These are phyloP conservation scores for Penicillium frequentans DNA, from an alignment of 2,329 filamentous ascomycete species.

Conservation along the genomic window DNA sequence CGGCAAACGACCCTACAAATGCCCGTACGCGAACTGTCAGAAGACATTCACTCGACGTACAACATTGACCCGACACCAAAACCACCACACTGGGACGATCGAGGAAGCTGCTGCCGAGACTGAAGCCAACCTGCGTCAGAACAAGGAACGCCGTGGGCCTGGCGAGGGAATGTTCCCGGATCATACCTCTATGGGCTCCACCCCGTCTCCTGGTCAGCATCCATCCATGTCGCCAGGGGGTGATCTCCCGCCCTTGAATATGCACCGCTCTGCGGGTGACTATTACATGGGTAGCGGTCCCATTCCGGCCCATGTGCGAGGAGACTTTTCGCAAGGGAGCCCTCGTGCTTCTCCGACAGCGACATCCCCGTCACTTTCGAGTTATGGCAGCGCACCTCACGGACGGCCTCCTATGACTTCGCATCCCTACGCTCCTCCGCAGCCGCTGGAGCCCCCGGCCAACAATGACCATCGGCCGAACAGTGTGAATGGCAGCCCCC, in stretches of 20 bases:
- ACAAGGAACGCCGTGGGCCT: slow-evolving; percentile 39
- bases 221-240: slow-evolving; percentile 77
- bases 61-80: slow-evolving; percentile 91
- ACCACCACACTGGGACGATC: slow-evolving; percentile 91
- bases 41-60: slow-evolving; percentile 97
- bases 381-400: slow-evolving; percentile 54
- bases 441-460: slow-evolving; percentile 77
- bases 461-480: slow-evolving; percentile 73
- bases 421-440: slow-evolving; percentile 85
- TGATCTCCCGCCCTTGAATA: slow-evolving; percentile 68
- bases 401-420: slow-evolving; percentile 69
- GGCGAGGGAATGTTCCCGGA: slow-evolving; percentile 46
- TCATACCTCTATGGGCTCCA: slow-evolving; percentile 54
- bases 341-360: slow-evolving; percentile 64
- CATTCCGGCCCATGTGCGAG: slow-evolving; percentile 78
- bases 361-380: slow-evolving; percentile 64
- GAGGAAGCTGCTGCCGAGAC: slow-evolving; percentile 90
- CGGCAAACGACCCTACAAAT: slow-evolving; percentile 94
- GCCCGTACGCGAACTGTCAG: slow-evolving; percentile 94
- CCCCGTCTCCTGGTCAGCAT: slow-evolving; percentile 79
- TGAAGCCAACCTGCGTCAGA: slow-evolving; percentile 73
- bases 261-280: slow-evolving; percentile 68
- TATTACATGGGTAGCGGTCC: slow-evolving; percentile 79
- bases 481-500: slow-evolving; percentile 80
- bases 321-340: slow-evolving; percentile 70